Evolutionary conservation across 1,139 yeast genomes (phyloP), one percentile per base, ranked within the genome.

Genomic region (Candida sp.): DNA sequence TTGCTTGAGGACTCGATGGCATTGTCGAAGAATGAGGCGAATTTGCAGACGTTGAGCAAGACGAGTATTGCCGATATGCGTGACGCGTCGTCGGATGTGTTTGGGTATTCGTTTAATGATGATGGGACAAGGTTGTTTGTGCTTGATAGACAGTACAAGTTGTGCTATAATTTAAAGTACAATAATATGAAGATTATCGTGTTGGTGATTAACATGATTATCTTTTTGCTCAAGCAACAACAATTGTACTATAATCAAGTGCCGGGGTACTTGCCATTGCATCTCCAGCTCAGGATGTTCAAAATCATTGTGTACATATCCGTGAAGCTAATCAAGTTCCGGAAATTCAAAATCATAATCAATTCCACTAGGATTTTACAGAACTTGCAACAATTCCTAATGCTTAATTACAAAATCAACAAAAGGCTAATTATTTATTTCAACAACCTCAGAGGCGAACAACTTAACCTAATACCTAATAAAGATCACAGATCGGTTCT

Each of bases 1-100:
- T 61, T 78, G n/a, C 59, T 78, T 43, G 81, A 77, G 48, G 76
- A 75, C 53, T 63, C 79, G 2, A 72, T 77, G 73, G 69, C 74
- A 35, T 60, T 77, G 26, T 75, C 81, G 17, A 77, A 77, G 54
- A 76, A 75, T 53, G 81, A 78, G 43, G 75, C 72, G 52, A 65
- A 70, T 17, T 60, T 72, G 41, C 37, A 40, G 23, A n/a, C 26
- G 3, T 22, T 49, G 27, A 25, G 8, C 12, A 38, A 25, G 3
- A 26, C 42, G n/a, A 38, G 5, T 5, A 25, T 26, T n/a, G 8
- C 23, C 3, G 42, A 26, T 6, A 7, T 26, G 6, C 42, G 27
- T n/a, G 12, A 38, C 4, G 12, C 8, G 7, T 38, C 42, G 3
- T 38, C 42, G 3, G 42, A 38, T 9, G 25, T 38, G 23, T 50